Base-by-base conservation (phyloP, 2,329 filamentous ascomycete genomes). In the Zymoseptoria brevis region DNA sequence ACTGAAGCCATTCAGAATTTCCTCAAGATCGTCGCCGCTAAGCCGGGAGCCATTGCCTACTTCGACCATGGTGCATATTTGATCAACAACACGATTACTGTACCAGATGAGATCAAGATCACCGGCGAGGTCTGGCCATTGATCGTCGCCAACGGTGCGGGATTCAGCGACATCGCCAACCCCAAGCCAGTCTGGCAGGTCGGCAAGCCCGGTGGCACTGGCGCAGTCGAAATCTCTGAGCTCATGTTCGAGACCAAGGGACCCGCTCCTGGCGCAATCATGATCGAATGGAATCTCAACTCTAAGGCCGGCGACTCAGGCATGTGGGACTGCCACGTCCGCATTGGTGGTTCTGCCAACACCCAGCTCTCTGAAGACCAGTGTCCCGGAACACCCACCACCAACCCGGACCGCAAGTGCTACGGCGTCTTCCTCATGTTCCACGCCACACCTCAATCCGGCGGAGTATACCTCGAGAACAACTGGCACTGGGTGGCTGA, bases 251-350 rank as follows among this genome's bases (percentile, higher is more conserved):
- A 90, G 74, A 96, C 91, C 29, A 83, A 85, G 66, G 93, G 93
- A 4, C 80, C 91, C 2, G 87, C 90, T 63, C 88, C 91, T 0
- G 93, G 93, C 65, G 93, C 91, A 19, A 90, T 96, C 69, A 82
- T 96, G 71, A 85, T 96, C 77, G 83, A 96, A 74, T 96, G 90
- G 88, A 96, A 96, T 75, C 79, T 96, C 50, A 84, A 84, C 50
- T 87, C 85, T 41, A 66, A 79, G 75, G 81, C 86, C 59, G 90
- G 90, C 53, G 83, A 85, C 1, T 86, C 86, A 19, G 93, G 85
- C 62, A 86, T 96, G 75, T 99, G 92, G 89, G 94, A 99, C 69
- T 87, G 92, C n/a, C 94, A 99, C 79, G 87, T 94, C 77, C 90
- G 94, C 70, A 84, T 99, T 67, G 93, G 91, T 68, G 94, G 94